Conservation (phyloP, 345 rosid genomes). For the Adansonia digitata region DNA sequence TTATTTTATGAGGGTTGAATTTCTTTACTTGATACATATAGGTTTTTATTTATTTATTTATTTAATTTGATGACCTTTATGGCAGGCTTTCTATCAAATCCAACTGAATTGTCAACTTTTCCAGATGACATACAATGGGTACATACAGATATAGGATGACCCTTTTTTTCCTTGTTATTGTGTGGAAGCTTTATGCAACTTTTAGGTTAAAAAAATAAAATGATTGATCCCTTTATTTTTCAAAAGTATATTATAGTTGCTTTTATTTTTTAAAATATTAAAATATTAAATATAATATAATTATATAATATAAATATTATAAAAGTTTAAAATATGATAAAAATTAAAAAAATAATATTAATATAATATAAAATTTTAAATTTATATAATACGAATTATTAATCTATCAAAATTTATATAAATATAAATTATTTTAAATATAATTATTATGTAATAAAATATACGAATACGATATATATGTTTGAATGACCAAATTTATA, state of each 20-base stretch:
- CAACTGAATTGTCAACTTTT: slow-evolving; percentile 8
- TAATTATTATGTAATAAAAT: no score
- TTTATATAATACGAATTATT: no score
- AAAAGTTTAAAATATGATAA: no score
- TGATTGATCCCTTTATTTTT: background rate
- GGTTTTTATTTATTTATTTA: background rate
- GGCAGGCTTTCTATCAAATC: slow-evolving; percentile 3
- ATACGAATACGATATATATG: no score
- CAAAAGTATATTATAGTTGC: background rate
- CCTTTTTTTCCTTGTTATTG: background rate
- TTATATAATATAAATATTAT: no score
- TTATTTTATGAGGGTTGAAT: background rate
- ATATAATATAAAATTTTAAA: no score
- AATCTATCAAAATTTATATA: no score
- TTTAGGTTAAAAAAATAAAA: background rate
- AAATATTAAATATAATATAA: no score
- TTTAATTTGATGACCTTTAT: background rate
- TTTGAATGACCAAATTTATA: no score
- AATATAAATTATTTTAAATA: no score
- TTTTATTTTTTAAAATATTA: no score
- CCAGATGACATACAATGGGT: background rate
- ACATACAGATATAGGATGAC: background rate
- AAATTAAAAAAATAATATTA: no score
- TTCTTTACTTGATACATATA: background rate
- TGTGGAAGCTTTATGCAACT: background rate